Evolutionary conservation across 345 rosid genomes (phyloP), one percentile per base, ranked within the genome.

Genomic region (Lepidium sativum): DNA sequence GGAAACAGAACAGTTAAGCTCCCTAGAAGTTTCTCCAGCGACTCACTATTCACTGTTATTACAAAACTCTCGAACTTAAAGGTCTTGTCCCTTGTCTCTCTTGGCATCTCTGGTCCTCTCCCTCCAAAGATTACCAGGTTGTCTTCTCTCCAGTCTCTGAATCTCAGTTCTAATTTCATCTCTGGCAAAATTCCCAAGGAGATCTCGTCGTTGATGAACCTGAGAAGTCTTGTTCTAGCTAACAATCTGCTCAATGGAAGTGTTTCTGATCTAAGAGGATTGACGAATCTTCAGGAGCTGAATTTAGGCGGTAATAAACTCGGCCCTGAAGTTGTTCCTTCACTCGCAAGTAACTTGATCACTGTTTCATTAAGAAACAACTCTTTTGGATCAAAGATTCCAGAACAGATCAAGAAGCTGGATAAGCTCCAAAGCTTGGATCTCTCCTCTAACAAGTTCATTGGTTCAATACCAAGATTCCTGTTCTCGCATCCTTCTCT

Each of bases 61-160:
- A 82, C 90, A 38, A 89, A 81, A 80, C 85, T 92, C 69, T 80
- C 95, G 13, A 68, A 40, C 48, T 76, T 92, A 78, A 79, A 77
- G 76, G 72, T 74, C 4, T 31, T 92, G 53, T 84, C 94, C 6
- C 82, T 92, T 3, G 86, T 89, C 44, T 87, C 94, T 13, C 70
- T 89, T 9, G 98, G 96, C 6, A 69, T 92, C 67, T 83, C 90
- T 86, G 98, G 98, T 60, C 83, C 81, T 6, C 81, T 92, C 8
- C 88, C 97, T 63, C 20, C 80, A 14, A 86, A 83, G 68, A 74
- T 92, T 71, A 67, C 9, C 45, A 83, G 96, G 69, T 60, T 92
- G 35, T 53, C 76, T 72, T 72, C 77, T 60, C 94, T 92, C 14
- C 69, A 77, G 51, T 71, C 77, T 42, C 78, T 92, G 20, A 86